A percentile compares a stretch with the other conserved stretches of the same genome.
These are phyloP conservation scores for Euphorbia celastroides DNA, from an alignment of 441 rosid genomes.

Conservation along the genomic window DNA sequence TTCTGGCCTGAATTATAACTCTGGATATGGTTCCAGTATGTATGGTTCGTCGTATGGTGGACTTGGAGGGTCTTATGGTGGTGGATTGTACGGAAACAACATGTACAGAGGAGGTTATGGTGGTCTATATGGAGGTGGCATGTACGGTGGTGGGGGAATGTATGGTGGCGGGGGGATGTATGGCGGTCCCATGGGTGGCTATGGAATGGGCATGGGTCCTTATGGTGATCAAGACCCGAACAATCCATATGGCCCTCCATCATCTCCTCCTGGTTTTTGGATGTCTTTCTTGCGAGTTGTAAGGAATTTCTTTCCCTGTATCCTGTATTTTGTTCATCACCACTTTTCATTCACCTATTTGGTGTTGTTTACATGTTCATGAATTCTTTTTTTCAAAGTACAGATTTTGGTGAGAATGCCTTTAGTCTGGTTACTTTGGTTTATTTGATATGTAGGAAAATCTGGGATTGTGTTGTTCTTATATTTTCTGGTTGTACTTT, in stretches of 20 bases:
- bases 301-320: slow-evolving; percentile 14
- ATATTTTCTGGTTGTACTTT: neutral
- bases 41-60: slow-evolving; percentile 65
- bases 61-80: slow-evolving; percentile 55
- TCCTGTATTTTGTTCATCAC: neutral
- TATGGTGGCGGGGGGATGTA: slow-evolving; percentile 43
- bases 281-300: slow-evolving; percentile 91
- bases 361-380: neutral
- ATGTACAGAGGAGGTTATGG: slow-evolving; percentile 84
- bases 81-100: slow-evolving; percentile 62
- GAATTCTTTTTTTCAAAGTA: neutral
- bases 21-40: slow-evolving; percentile 67
- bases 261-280: slow-evolving; percentile 98
- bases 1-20: slow-evolving; percentile 50
- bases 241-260: slow-evolving; percentile 71
- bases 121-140: slow-evolving; percentile 55
- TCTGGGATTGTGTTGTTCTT: neutral
- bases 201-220: slow-evolving; percentile 81
- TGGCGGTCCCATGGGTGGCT: slow-evolving; percentile 86
- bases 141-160: slow-evolving; percentile 67
- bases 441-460: slow-evolving; percentile 1
- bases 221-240: slow-evolving; percentile 90
- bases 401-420: neutral
- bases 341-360: neutral
- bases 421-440: neutral